Base-by-base conservation (phyloP, 2,329 filamentous ascomycete species). In the Graphilbum sp. region DNA sequence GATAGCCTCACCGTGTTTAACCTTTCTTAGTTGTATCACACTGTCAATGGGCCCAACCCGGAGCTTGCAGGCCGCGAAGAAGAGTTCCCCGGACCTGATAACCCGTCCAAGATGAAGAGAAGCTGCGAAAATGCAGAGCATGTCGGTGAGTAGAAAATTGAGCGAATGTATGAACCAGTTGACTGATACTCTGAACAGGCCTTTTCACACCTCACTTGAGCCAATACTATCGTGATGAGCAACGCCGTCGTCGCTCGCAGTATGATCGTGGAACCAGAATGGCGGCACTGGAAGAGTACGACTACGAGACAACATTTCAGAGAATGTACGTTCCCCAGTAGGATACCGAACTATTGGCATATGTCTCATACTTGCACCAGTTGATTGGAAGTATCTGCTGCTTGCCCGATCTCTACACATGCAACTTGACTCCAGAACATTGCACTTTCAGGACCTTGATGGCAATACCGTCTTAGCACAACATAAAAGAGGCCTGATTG, bases 81-180 rank as follows among this genome's bases (percentile, higher is more conserved):
- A 47, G 54, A 62, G 0, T 93, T 94, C 49, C 85, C 85, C 0
- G 62, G 64, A 2, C 79, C 84, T 0, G 84, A 94, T 59, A 94
- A 94, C 51, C 69, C 75, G 39, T 82, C 80, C 1, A 94, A 94
- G 61, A 79, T 90, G 66, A 80, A 85, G 59, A 72, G 86, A 43
- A 90, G 82, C 47, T 79, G 82, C 43, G 82, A 92, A 53, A 92
- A 90, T 53, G 85, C 85, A 2, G 79, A 85, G 52, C 77, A 84
- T 51, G 75, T 88, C 47, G 86, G 86, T 75, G 54, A 55, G 77
- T 66, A 9, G 3, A 17, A n/a, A n/a, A n/a, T n/a, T n/a, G n/a
- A n/a, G n/a, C n/a, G n/a, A n/a, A n/a, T n/a, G n/a, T n/a, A n/a
- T n/a, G n/a, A n/a, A n/a, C n/a, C n/a, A n/a, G n/a, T n/a, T n/a